Conservation (phyloP, 345 rosid genomes). For the Aegle marmelos region DNA sequence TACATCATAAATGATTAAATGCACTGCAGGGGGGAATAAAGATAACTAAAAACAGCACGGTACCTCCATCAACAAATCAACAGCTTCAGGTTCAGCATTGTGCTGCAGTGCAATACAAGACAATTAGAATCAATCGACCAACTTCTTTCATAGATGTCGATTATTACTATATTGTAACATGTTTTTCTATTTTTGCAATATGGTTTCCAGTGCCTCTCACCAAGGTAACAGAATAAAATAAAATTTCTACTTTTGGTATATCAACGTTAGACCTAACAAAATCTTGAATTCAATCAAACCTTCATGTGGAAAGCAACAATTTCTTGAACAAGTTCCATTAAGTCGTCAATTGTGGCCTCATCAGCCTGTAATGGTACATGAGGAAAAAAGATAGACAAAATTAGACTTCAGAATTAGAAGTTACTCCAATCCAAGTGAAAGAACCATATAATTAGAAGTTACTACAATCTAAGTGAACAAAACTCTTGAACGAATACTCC, state of each 20-base stretch:
- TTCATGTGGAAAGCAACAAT: conserved; percentile 97
- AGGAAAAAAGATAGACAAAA: conserved; percentile 5
- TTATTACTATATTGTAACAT: not conserved
- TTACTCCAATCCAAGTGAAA: not conserved
- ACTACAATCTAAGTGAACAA: not conserved
- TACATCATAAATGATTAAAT: not conserved
- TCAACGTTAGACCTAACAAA: not conserved
- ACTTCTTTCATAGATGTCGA: not conserved
- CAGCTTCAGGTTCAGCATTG: conserved; percentile 98
- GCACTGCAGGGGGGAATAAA: not conserved
- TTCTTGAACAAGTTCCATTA: conserved; percentile 80
- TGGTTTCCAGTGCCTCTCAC: not conserved
- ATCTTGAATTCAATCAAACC: conserved; percentile 34
- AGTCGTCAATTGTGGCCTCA: conserved; percentile 57
- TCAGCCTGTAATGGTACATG: conserved; percentile 46
- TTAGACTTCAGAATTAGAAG: conserved; percentile 7
- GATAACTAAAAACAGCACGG: not conserved
- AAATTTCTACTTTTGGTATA: not conserved
- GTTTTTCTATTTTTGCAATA: not conserved
- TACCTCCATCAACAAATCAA: conserved; percentile 96
- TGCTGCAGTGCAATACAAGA: conserved; percentile 48
- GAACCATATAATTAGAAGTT: not conserved
- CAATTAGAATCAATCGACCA: conserved; percentile 4
- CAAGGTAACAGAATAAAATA: not conserved
- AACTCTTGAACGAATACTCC: not conserved